Evolutionary conservation across 225 moss, liverwort and hornwort species (phyloP).

Genomic region (Neckera pumila): DNA sequence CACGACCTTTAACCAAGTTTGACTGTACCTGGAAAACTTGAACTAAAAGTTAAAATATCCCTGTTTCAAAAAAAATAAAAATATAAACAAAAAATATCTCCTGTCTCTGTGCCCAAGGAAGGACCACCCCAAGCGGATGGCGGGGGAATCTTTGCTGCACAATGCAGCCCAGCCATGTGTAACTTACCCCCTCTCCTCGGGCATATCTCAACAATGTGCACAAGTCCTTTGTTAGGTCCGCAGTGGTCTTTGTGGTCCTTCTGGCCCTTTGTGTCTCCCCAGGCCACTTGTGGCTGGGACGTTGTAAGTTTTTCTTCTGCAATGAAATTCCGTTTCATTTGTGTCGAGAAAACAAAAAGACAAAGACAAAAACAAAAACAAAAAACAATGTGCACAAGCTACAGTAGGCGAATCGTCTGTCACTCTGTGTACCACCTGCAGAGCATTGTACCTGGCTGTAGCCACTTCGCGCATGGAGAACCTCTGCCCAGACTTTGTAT

Average conservation of each 20-base stretch:
- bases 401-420: no score
- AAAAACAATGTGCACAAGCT: neutral
- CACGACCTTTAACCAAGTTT: neutral
- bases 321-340: no score
- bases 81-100: no score
- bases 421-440: neutral
- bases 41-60: neutral
- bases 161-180: neutral
- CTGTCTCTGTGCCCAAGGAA: neutral
- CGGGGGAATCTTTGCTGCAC: neutral
- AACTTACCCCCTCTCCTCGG: neutral
- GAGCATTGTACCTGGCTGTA: neutral
- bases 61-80: no score
- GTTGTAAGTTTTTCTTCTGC: no score
- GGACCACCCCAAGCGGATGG: neutral
- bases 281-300: no score
- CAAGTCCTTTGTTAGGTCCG: no score
- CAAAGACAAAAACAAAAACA: no score
- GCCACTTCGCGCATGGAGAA: neutral
- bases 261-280: no score
- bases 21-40: neutral
- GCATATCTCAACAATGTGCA: neutral
- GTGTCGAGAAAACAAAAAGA: no score
- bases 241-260: no score
- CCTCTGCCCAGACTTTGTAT: neutral